Percentiles rank a stretch among this genome's conserved stretches.
Conservation (phyloP, 257 asterid species). For the Cruciata laevipes region DNA sequence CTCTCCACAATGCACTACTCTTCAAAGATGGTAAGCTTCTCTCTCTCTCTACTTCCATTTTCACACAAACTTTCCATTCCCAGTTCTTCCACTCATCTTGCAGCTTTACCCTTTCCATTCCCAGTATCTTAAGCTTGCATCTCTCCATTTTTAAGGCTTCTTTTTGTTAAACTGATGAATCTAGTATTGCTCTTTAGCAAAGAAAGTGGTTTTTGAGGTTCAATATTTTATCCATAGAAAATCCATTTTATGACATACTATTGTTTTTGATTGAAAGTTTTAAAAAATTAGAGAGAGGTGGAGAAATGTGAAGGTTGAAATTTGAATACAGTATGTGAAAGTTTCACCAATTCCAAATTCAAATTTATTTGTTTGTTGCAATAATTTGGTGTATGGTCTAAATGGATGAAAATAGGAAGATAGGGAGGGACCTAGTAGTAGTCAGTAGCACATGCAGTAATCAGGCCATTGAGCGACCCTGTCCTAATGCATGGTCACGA, state of each 20-base stretch:
- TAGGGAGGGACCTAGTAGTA: background rate
- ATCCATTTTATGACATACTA: background rate
- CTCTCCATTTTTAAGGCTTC: background rate
- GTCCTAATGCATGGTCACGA: background rate
- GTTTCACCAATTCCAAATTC: background rate
- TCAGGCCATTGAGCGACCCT: background rate
- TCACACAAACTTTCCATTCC: background rate
- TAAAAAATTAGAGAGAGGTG: background rate
- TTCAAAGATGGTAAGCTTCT: constrained; percentile 54
- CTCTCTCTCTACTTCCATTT: background rate
- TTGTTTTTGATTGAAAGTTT: background rate
- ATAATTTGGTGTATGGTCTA: background rate
- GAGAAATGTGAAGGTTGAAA: background rate
- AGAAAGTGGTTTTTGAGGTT: background rate
- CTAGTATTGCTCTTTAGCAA: background rate
- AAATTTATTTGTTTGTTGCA: background rate
- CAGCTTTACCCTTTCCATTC: background rate
- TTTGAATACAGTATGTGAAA: background rate
- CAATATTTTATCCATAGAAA: no score
- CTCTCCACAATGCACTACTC: constrained; percentile 36
- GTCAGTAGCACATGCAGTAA: constrained; percentile 9
- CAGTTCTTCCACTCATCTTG: background rate
- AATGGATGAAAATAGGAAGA: background rate
- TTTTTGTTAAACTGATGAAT: no score
- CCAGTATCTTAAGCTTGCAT: background rate